Evolutionary conservation across 768 basidiomycete genomes (phyloP).

Genomic region (Pholiota microspora): DNA sequence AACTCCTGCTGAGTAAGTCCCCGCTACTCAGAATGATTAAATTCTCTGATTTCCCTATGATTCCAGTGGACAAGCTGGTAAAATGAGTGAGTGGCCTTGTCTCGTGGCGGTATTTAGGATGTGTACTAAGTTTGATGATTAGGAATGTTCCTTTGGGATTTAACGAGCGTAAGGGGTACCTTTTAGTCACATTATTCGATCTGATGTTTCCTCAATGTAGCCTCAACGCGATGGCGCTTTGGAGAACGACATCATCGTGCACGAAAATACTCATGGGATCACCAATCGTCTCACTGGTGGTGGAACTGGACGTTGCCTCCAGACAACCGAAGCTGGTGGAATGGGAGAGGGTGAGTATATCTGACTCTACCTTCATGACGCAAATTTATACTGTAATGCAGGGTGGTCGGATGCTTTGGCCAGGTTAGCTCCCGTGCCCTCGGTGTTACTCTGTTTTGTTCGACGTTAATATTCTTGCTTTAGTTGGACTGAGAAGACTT

Average conservation of each 20-base stretch:
- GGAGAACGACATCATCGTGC: conserved; percentile 55
- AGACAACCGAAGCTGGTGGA: conserved; percentile 61
- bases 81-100: not conserved
- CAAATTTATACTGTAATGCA: conserved; percentile 9
- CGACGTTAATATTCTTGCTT: not conserved
- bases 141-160: conserved; percentile 24
- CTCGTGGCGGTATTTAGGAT: not conserved
- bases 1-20: conserved; percentile 39
- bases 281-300: conserved; percentile 53
- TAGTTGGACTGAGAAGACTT: conserved; percentile 43
- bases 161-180: conserved; percentile 15
- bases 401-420: conserved; percentile 61
- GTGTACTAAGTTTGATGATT: not conserved
- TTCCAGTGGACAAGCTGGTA: not conserved
- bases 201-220: conserved; percentile 1
- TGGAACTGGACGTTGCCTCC: conserved; percentile 57
- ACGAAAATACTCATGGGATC: conserved; percentile 50
- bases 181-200: not conserved
- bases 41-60: not conserved
- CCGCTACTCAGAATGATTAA: not conserved
- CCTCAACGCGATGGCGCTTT: conserved; percentile 37
- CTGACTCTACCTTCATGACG: not conserved
- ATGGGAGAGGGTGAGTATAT: conserved; percentile 51
- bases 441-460: not conserved
- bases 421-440: conserved; percentile 24